Conservation (phyloP, 1,284 basidiomycete genomes). For the Meira miltonrushii region DNA sequence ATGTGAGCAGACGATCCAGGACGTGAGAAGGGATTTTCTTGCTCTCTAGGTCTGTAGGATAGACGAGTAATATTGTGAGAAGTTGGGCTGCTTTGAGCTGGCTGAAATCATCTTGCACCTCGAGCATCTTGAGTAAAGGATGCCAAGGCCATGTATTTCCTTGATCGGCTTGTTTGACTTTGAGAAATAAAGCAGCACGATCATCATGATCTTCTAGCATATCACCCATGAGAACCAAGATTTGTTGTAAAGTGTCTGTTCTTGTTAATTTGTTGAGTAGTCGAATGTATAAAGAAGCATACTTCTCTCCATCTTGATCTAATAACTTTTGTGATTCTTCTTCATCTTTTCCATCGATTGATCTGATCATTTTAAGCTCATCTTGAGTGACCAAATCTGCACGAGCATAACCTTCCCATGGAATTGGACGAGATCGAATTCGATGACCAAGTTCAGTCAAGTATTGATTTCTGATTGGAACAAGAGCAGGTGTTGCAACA, state of each 20-base stretch:
- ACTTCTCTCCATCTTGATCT: conserved; percentile 55
- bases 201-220: conserved; percentile 65
- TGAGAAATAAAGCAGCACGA: conserved; percentile 48
- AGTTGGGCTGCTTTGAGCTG: conserved; percentile 85
- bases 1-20: conserved; percentile 24
- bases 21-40: conserved; percentile 18
- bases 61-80: conserved; percentile 69
- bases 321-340: conserved; percentile 72
- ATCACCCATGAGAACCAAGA: conserved; percentile 84
- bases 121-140: conserved; percentile 76
- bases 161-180: conserved; percentile 28
- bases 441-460: conserved; percentile 80
- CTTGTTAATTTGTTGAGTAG: conserved; percentile 87
- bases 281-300: conserved; percentile 81
- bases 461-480: conserved; percentile 78
- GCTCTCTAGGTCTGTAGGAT: conserved; percentile 15
- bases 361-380: conserved; percentile 72
- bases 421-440: conserved; percentile 82
- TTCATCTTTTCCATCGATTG: conserved; percentile 61
- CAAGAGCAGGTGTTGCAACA: conserved; percentile 58
- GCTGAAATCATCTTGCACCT: conserved; percentile 85
- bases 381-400: conserved; percentile 82
- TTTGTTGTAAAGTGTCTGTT: conserved; percentile 87
- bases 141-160: conserved; percentile 73
- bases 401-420: conserved; percentile 98